Evolutionary conservation across 2,329 filamentous ascomycete genomes (phyloP).

Genomic region (Niveomyces coronatus): DNA sequence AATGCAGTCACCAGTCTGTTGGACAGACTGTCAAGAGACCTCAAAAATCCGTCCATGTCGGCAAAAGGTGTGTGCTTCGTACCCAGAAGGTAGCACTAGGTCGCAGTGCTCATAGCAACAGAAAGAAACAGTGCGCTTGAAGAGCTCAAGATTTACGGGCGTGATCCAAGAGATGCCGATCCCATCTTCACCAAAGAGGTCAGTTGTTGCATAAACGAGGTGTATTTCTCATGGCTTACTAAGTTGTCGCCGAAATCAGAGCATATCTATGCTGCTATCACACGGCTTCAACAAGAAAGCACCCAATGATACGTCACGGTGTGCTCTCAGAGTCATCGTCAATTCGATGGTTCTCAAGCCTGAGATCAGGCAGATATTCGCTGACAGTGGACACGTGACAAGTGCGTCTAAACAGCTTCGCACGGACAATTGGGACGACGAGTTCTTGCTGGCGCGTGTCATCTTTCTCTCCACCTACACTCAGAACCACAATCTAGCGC

Average conservation of each 20-base stretch:
- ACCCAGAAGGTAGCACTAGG: not conserved
- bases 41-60: slow-evolving; percentile 47
- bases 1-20: slow-evolving; percentile 57
- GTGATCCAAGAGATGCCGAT: slow-evolving; percentile 60
- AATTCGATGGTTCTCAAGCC: slow-evolving; percentile 57
- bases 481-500: slow-evolving; percentile 38
- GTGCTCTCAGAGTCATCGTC: slow-evolving; percentile 68
- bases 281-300: slow-evolving; percentile 54
- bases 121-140: slow-evolving; percentile 53
- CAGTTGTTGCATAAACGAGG: slow-evolving; percentile 18
- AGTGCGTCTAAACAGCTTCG: slow-evolving; percentile 63
- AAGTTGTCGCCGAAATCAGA: slow-evolving; percentile 50
- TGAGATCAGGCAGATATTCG: slow-evolving; percentile 33
- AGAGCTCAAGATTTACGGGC: slow-evolving; percentile 57
- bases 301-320: slow-evolving; percentile 53
- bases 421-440: slow-evolving; percentile 67
- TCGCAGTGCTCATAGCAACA: slow-evolving; percentile 23
- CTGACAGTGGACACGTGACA: slow-evolving; percentile 39
- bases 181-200: slow-evolving; percentile 78
- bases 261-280: slow-evolving; percentile 59
- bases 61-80: slow-evolving; percentile 42
- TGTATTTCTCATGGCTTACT: slow-evolving; percentile 6
- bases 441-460: slow-evolving; percentile 57
- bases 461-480: slow-evolving; percentile 37
- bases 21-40: slow-evolving; percentile 49